Percentiles rank a stretch among this genome's conserved stretches.
phyloP scores from a whole-genome alignment of 2,329 filamentous ascomycete genomes.

The Knufia petricola region DNA sequence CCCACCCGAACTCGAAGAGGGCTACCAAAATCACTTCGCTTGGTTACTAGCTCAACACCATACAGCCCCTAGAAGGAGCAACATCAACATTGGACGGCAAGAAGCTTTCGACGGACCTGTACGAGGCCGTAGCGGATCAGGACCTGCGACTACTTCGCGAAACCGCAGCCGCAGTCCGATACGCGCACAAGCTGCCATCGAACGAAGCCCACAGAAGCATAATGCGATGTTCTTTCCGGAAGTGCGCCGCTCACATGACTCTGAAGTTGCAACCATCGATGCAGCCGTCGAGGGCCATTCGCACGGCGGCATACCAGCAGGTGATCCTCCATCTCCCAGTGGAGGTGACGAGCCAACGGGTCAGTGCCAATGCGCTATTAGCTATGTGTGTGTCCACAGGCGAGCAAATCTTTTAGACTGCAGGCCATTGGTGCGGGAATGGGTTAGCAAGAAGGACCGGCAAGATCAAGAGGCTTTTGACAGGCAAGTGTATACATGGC shows the following conservation, averaged over 20 bases:
- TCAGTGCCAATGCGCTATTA: conserved; percentile 16
- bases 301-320: neutral
- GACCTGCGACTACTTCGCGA: neutral
- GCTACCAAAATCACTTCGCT: too few species aligned
- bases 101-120: too few species aligned
- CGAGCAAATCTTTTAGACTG: conserved; percentile 13
- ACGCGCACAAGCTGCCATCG: neutral
- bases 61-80: too few species aligned
- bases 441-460: conserved; percentile 6
- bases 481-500: conserved; percentile 10
- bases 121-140: too few species aligned
- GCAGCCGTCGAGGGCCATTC: too few species aligned
- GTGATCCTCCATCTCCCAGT: neutral
- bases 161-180: neutral
- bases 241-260: neutral
- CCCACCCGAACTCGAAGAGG: too few species aligned
- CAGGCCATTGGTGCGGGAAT: conserved; percentile 14
- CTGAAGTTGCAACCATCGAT: neutral
- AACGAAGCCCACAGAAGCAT: neutral
- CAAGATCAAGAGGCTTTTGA: neutral
- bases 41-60: too few species aligned
- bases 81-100: too few species aligned
- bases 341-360: neutral
- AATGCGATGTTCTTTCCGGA: conserved; percentile 1
- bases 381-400: conserved; percentile 10